Evolutionary conservation across 495 filamentous ascomycete genomes (phyloP).

Genomic region (Neurospora cerealis): DNA sequence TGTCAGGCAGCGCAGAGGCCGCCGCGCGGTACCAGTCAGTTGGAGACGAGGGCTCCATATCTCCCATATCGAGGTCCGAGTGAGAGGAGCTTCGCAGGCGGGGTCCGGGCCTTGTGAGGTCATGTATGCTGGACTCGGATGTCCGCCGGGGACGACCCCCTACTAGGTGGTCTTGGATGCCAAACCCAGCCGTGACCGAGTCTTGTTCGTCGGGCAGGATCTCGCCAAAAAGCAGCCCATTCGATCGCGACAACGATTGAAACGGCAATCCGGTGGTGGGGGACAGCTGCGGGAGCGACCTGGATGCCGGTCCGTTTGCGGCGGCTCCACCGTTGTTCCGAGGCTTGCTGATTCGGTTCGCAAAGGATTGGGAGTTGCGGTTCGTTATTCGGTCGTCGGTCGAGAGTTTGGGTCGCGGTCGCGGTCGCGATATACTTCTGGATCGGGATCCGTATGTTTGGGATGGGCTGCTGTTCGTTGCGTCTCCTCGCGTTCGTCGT

Average conservation of each 20-base stretch:
- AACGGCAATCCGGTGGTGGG: slow-evolving; percentile 5
- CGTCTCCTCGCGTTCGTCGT: not conserved
- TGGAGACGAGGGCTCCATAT: slow-evolving; percentile 40
- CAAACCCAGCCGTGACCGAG: slow-evolving; percentile 34
- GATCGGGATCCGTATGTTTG: not conserved
- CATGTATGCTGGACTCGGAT: slow-evolving; percentile 36
- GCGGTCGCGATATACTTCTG: not conserved
- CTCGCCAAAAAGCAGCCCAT: slow-evolving; percentile 42
- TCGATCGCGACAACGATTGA: slow-evolving; percentile 8
- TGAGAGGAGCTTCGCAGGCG: slow-evolving; percentile 36
- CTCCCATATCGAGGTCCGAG: slow-evolving; percentile 24
- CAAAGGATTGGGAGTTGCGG: slow-evolving; percentile 40
- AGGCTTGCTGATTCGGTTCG: slow-evolving; percentile 40
- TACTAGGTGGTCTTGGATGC: slow-evolving; percentile 25
- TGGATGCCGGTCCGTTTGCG: slow-evolving; percentile 31
- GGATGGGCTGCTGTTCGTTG: not conserved
- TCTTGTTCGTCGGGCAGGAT: slow-evolving; percentile 34
- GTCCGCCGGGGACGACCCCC: slow-evolving; percentile 27
- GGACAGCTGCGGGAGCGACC: slow-evolving; percentile 27
- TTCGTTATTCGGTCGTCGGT: not conserved
- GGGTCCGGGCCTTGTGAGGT: slow-evolving; percentile 10
- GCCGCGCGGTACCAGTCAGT: slow-evolving; percentile 43
- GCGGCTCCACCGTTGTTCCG: slow-evolving; percentile 17
- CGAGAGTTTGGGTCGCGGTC: not conserved
- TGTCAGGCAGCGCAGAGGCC: slow-evolving; percentile 21